Evolutionary conservation across 148 eudicot genomes (phyloP), one percentile per base, ranked within the genome.

Genomic region (Silene uniflora): DNA sequence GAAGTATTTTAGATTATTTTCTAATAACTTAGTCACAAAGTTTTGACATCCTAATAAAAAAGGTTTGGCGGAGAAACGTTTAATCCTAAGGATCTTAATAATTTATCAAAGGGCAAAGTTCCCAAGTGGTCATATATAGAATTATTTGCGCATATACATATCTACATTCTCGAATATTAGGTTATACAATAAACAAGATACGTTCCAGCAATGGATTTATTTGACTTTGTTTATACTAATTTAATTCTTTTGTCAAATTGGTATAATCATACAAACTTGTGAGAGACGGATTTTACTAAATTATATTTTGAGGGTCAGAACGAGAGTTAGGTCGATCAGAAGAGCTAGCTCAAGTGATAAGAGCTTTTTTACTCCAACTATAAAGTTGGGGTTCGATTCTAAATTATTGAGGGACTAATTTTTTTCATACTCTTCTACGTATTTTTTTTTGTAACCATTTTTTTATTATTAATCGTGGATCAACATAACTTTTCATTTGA

Each of bases 161-260:
- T 52, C 56, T 52, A 52, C 56, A 52, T 52, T 52, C 56, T 52
- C 16, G 56, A 52, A 52, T 52, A 52, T 52, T 52, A 52, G 56
- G 56, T 52, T 10, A 72, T 69, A 73, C 60, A 71, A 63, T n/a
- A 66, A 69, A 71, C 75, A 70, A 71, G 72, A 75, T 80, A 80
- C 75, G 54, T 71, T 62, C 72, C 63, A 29, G 29, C 47, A 35
- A 75, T 71, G 58, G 39, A 69, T 59, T 65, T 73, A 39, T 58
- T 59, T 23, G 39, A 23, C 27, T 8, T 21, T 62, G 35, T 27
- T 69, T 27, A 27, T 60, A 14, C 25, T 62, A 44, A 42, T 17
- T 35, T 14, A 19, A 5, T 65, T 49, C 55, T 32, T 78, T 64
- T 72, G 66, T 66, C 72, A 67, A 19, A 55, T 72, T 49, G n/a